Percentiles rank a stretch among this genome's conserved stretches.
Conservation (phyloP, 345 rosid species). For the Syzygium aromaticum region DNA sequence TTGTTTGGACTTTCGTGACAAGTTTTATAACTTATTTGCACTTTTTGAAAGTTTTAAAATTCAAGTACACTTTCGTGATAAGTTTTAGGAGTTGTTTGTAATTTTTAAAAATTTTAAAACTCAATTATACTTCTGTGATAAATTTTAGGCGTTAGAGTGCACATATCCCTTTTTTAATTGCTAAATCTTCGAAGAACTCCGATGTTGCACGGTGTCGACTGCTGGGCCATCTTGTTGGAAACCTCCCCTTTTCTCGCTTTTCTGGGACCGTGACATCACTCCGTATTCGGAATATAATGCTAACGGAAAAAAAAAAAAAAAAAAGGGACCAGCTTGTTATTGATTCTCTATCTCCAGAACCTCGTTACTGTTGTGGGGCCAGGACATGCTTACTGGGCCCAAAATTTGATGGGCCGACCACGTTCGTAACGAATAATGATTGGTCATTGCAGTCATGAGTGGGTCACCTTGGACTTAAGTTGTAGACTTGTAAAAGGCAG, state of each 20-base stretch:
- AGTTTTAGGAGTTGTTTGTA: no score
- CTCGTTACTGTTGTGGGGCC: not conserved
- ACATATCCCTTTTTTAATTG: not conserved
- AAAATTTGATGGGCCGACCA: not conserved
- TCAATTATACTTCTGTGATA: no score
- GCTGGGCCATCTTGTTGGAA: not conserved
- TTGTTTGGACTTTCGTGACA: no score
- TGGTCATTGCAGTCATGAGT: not conserved
- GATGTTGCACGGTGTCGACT: not conserved
- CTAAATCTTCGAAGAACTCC: not conserved
- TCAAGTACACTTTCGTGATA: no score
- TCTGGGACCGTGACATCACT: not conserved
- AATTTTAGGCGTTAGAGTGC: no score
- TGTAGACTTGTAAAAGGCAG: not conserved
- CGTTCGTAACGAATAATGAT: not conserved
- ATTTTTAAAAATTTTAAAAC: no score
- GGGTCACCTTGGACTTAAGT: not conserved
- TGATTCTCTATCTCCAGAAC: not conserved
- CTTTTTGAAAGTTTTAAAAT: no score
- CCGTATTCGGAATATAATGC: not conserved
- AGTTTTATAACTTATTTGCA: no score
- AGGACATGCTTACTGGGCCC: not conserved
- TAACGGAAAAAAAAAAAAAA: not conserved
- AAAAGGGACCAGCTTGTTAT: not conserved
- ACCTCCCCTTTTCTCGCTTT: not conserved